These are phyloP conservation scores for Fusarium agapanthi DNA, from an alignment of 2,329 filamentous ascomycete genomes.

Conservation along the genomic window DNA sequence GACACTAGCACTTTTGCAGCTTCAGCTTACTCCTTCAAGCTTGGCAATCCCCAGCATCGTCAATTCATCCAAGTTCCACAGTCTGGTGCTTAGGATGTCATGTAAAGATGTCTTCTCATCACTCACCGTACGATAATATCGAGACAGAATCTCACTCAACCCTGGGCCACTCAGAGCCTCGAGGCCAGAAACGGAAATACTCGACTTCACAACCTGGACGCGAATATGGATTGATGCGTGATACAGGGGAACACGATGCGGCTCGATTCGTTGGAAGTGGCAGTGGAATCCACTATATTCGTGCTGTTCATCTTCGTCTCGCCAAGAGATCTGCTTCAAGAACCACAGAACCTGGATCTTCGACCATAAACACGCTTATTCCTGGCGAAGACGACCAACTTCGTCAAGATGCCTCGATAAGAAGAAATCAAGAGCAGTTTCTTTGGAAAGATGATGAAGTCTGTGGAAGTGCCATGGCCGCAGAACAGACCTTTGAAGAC, in stretches of 20 bases:
- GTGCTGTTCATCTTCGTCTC: constrained; percentile 62
- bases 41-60: background rate
- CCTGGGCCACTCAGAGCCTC: constrained; percentile 31
- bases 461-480: background rate
- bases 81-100: background rate
- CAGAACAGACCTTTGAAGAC: constrained; percentile 52
- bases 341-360: constrained; percentile 13
- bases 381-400: constrained; percentile 66
- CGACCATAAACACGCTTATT: constrained; percentile 50
- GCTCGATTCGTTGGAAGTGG: constrained; percentile 66
- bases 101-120: constrained; percentile 40
- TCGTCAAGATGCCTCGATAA: constrained; percentile 30
- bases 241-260: constrained; percentile 54
- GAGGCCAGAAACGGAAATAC: constrained; percentile 42
- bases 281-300: constrained; percentile 68
- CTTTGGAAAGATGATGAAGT: constrained; percentile 51
- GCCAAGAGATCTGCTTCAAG: constrained; percentile 37
- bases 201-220: constrained; percentile 42
- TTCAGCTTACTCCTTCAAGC: background rate
- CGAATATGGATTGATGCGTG: constrained; percentile 58
- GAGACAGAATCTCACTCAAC: constrained; percentile 42
- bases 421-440: constrained; percentile 22
- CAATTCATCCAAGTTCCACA: background rate
- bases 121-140: constrained; percentile 43
- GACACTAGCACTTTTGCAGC: constrained; percentile 8